These are phyloP conservation scores for Erythrophleum ivorense DNA, from an alignment of 331 rosid genomes.

Conservation along the genomic window DNA sequence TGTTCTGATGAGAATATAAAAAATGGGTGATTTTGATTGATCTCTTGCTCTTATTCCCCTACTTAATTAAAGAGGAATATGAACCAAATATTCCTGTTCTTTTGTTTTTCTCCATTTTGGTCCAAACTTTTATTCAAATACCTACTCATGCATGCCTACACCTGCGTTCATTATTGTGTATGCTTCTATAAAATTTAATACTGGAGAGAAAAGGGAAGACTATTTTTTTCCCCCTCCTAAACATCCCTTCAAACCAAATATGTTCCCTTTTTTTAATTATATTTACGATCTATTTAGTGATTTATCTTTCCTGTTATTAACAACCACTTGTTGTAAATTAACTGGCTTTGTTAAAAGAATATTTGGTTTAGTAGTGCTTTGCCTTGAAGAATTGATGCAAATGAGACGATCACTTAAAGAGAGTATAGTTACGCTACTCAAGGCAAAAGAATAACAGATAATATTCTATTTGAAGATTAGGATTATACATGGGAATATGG, in stretches of 20 bases:
- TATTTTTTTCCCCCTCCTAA: no score
- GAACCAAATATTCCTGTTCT: slow-evolving; percentile 51
- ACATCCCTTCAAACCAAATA: not conserved
- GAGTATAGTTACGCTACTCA: not conserved
- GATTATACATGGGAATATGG: not conserved
- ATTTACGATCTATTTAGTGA: not conserved
- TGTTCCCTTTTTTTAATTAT: not conserved
- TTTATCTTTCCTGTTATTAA: not conserved
- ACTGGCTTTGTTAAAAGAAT: not conserved
- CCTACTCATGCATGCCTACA: not conserved
- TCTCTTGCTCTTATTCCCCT: slow-evolving; percentile 44
- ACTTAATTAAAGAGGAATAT: slow-evolving; percentile 30
- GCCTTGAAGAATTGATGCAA: slow-evolving; percentile 5
- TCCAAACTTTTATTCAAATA: slow-evolving; percentile 21
- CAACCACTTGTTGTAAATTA: not conserved
- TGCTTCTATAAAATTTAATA: not conserved
- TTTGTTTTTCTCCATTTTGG: slow-evolving; percentile 40
- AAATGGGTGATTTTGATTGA: slow-evolving; percentile 54
- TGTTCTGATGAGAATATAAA: slow-evolving; percentile 35
- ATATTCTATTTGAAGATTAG: not conserved
- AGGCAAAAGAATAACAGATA: not conserved
- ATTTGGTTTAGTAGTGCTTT: not conserved
- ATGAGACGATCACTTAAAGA: not conserved
- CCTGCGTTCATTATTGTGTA: not conserved
- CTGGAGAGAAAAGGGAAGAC: no score